Percentiles rank a stretch among this genome's conserved stretches.
Evolutionary conservation across 768 basidiomycete species (phyloP).

Genomic region (Saitozyma podzolica): DNA sequence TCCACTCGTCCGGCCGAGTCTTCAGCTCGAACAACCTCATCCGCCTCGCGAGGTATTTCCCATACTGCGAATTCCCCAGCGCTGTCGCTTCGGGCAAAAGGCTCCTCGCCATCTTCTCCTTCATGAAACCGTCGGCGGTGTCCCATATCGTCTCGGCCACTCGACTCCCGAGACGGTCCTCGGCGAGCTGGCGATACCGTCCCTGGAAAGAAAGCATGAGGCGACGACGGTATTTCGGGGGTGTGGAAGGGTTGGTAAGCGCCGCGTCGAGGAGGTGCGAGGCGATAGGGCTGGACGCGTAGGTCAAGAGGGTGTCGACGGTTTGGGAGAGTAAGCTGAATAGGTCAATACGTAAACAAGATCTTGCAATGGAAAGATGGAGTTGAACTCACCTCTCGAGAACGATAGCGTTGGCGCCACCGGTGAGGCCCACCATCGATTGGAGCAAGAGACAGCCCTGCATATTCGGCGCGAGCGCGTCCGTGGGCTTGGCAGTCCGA

Average conservation of each 20-base stretch:
- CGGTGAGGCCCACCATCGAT: constrained; percentile 68
- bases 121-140: constrained; percentile 86
- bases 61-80: constrained; percentile 76
- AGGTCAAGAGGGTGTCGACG: constrained; percentile 63
- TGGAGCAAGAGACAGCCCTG: constrained; percentile 87
- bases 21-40: constrained; percentile 75
- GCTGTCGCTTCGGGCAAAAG: constrained; percentile 69
- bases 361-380: background rate
- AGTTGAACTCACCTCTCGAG: constrained; percentile 63
- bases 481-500: constrained; percentile 33
- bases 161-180: constrained; percentile 86
- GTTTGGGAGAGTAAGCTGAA: constrained; percentile 64
- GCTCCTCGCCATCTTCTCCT: constrained; percentile 90
- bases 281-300: constrained; percentile 65
- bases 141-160: constrained; percentile 90
- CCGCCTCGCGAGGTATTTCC: constrained; percentile 79
- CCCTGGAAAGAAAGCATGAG: constrained; percentile 75
- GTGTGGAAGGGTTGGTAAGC: constrained; percentile 67
- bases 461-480: constrained; percentile 65
- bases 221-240: constrained; percentile 65
- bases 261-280: constrained; percentile 75
- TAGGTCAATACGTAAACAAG: background rate
- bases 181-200: constrained; percentile 74
- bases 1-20: constrained; percentile 82
- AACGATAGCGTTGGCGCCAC: constrained; percentile 68